Evolutionary conservation across 192 early-diverging fungal species (phyloP).

Genomic region (Coemansia pectinata): DNA sequence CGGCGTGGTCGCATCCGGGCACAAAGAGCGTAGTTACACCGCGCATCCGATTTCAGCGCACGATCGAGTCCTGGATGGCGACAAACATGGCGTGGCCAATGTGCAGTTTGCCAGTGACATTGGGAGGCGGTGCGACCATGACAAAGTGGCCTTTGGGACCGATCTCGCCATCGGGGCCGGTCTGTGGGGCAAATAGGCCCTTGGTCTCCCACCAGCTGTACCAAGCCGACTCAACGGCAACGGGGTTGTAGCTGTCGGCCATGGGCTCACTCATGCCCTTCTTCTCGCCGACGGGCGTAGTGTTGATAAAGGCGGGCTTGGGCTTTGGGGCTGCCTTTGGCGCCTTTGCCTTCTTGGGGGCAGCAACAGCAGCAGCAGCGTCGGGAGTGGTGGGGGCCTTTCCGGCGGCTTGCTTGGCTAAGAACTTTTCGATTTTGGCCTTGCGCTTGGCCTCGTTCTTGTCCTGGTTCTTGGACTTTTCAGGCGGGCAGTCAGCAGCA

Average conservation of each 20-base stretch:
- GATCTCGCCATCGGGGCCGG: conserved; percentile 56
- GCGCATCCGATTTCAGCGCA: conserved; percentile 98
- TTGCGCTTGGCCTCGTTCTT: conserved; percentile 90
- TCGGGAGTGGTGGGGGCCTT: background rate
- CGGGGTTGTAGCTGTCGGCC: conserved; percentile 83
- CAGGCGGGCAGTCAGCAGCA: background rate
- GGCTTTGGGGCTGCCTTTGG: conserved; percentile 54
- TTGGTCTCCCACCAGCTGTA: conserved; percentile 97
- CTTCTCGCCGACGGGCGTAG: conserved; percentile 85
- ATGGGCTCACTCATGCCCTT: conserved; percentile 73
- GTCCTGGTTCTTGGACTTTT: conserved; percentile 77
- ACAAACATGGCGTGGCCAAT: conserved; percentile 93
- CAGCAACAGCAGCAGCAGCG: conserved; percentile 7
- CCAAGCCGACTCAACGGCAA: conserved; percentile 93
- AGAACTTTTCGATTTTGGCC: conserved; percentile 92
- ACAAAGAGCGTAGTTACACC: conserved; percentile 93
- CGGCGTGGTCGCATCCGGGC: conserved; percentile 96
- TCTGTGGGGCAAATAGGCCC: conserved; percentile 85
- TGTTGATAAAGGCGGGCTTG: conserved; percentile 70
- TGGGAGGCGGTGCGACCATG: conserved; percentile 97
- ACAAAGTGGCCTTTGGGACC: conserved; percentile 82
- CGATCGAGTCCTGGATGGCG: conserved; percentile 91
- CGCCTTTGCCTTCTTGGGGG: conserved; percentile 57
- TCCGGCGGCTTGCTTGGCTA: conserved; percentile 76
- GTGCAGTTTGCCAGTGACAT: conserved; percentile 96